Evolutionary conservation across 2,329 filamentous ascomycete genomes (phyloP), one percentile per base, ranked within the genome.

Genomic region (Elsinoe arachidis): DNA sequence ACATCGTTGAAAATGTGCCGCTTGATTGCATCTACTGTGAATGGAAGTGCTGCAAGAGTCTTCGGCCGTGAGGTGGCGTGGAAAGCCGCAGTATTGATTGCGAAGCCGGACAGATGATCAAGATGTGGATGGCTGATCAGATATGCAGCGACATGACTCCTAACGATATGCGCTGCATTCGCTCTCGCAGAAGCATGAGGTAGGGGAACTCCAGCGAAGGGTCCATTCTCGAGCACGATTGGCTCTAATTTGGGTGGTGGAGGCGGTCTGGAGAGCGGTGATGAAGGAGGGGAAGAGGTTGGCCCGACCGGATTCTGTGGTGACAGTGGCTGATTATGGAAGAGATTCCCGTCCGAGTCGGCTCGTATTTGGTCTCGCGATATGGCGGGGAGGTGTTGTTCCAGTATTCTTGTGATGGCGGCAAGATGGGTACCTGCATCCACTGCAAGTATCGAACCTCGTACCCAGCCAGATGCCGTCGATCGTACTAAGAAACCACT

Each of bases 61-160:
- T 97, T 99, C 0, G 90, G 89, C 33, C 79, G 77, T 26, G 85
- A 83, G 1, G 86, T 82, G 30, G 87, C 88, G 30, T 89, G 86
- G 17, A 95, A 82, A 2, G 88, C 86, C 4, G 93, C 91, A 0
- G 92, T 96, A 70, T 97, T 97, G 69, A 97, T 86, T 33, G 93
- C 88, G 63, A 97, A 88, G 10, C 88, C 93, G 17, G 88, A 85
- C 19, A 97, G 84, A 71, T 99, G 93, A 67, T 99, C 93, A 1
- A 99, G 80, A 72, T 99, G 93, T n/a, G 93, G 89, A 70, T 99
- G 93, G 0, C 92, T 99, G 66, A 99, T 90, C 61, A 97, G 82
- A 67, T 92, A 93, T 0, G 90, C 87, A 46, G 92, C 89, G 58
- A 99, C 82, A 49, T 96, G 81, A 57, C 86, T 81, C 56, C 86